Percentiles rank a stretch among this genome's conserved stretches.
These are phyloP conservation scores for Gossypioides kirkii DNA, from an alignment of 345 rosid species.

Conservation along the genomic window DNA sequence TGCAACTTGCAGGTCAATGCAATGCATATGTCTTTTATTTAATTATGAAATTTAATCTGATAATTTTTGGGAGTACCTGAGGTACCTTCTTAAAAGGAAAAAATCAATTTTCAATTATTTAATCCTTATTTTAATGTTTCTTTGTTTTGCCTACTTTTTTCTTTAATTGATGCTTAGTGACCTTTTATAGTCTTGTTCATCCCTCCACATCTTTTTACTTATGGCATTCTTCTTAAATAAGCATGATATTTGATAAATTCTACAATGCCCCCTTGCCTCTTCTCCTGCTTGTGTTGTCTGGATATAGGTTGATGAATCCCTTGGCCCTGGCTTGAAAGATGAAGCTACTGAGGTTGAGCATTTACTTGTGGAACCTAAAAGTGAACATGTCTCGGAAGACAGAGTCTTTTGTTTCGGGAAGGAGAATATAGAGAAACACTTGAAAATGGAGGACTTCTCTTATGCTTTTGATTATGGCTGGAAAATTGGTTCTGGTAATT, in stretches of 20 bases:
- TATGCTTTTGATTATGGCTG: slow-evolving; percentile 41
- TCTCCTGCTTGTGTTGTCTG: slow-evolving; percentile 8
- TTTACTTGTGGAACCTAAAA: slow-evolving; percentile 43
- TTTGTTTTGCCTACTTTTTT: neutral
- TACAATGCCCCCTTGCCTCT: neutral
- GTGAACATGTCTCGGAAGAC: slow-evolving; percentile 45
- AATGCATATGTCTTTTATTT: neutral
- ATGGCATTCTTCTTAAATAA: slow-evolving; percentile 1
- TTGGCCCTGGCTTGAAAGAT: slow-evolving; percentile 35
- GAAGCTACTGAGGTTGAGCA: slow-evolving; percentile 41
- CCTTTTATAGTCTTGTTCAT: neutral
- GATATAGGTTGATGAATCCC: slow-evolving; percentile 46
- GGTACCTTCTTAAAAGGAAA: neutral
- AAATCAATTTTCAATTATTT: neutral
- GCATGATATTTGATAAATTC: neutral
- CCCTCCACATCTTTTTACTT: neutral
- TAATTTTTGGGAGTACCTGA: neutral
- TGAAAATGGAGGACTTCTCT: slow-evolving; percentile 44
- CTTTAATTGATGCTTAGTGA: neutral
- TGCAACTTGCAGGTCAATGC: neutral
- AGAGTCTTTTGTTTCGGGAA: slow-evolving; percentile 42
- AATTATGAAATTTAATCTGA: neutral
- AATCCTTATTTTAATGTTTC: neutral
- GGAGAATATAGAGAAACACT: slow-evolving; percentile 42
- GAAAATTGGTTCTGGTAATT: slow-evolving; percentile 37